Base-by-base conservation (phyloP, 176 grass and related monocot genomes). In the Themeda triandra region DNA sequence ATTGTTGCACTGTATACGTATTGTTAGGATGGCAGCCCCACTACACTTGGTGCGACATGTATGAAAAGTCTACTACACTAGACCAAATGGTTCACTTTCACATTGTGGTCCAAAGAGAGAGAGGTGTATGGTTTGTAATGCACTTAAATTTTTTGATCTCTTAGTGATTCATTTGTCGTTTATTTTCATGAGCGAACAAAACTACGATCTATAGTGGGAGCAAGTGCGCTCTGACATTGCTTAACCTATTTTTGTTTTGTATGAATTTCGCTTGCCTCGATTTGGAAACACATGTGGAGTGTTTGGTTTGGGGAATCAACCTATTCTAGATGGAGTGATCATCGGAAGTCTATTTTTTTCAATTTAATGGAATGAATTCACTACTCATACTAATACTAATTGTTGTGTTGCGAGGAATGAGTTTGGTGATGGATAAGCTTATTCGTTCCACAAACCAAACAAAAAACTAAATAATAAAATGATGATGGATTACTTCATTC, bases 51-150 rank as follows among this genome's bases (percentile, higher is more conserved):
- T 21, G 56, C 11, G 32, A 65, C 10, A n/a, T 64, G 63, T 37
- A 31, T 70, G 30, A 33, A 77, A 28, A 25, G 21, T n/a, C 54
- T n/a, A 21, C 19, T 53, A 60, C 56, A 77, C 40, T 65, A 66
- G 77, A 85, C 83, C 71, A 29, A 72, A 77, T 27, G 54, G 69
- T 71, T 35, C 65, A 66, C 59, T 66, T 82, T 44, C 10, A 69
- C 24, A 17, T 17, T 71, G 83, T 82, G n/a, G n/a, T n/a, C n/a
- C n/a, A n/a, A n/a, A n/a, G n/a, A n/a, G n/a, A n/a, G n/a, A n/a
- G n/a, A n/a, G n/a, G n/a, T n/a, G n/a, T n/a, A n/a, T 33, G 60
- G 36, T 60, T 24, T 80, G 23, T 64, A 51, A 60, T 39, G 39
- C 21, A 32, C 21, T 28, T 48, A 35, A 19, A 6, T 7, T n/a